Percentiles rank a stretch among this genome's conserved stretches.
These are phyloP conservation scores for Amylocystis lapponica DNA, from an alignment of 768 basidiomycete genomes.

Conservation along the genomic window DNA sequence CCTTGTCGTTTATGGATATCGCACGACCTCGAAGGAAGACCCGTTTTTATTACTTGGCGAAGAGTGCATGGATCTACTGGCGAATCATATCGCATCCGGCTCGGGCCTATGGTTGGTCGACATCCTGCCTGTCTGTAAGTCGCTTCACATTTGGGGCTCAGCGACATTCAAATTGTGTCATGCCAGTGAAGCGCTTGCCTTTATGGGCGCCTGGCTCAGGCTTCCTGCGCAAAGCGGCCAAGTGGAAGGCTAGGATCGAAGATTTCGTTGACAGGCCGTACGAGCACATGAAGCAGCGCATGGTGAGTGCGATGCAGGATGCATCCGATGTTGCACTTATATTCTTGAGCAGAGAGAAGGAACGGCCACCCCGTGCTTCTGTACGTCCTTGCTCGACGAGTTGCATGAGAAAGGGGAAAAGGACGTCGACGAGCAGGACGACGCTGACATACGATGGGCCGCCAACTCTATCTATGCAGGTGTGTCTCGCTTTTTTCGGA, in stretches of 20 bases:
- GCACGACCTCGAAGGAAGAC: conserved; percentile 35
- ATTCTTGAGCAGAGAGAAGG: conserved; percentile 26
- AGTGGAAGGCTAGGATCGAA: conserved; percentile 60
- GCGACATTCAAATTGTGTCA: not conserved
- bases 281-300: conserved; percentile 47
- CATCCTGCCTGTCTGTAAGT: conserved; percentile 31
- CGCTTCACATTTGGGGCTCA: conserved; percentile 13
- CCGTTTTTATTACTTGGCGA: conserved; percentile 36
- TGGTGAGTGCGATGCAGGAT: conserved; percentile 45
- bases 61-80: conserved; percentile 34
- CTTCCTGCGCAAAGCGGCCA: conserved; percentile 54
- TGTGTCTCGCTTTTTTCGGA: conserved; percentile 12
- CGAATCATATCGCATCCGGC: conserved; percentile 39
- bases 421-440: conserved; percentile 32
- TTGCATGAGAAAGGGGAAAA: conserved; percentile 17
- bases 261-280: conserved; percentile 63
- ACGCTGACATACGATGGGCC: conserved; percentile 72
- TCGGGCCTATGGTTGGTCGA: conserved; percentile 40
- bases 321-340: conserved; percentile 18
- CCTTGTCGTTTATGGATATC: conserved; percentile 62
- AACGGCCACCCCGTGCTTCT: conserved; percentile 34
- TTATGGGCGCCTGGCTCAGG: conserved; percentile 62
- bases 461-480: conserved; percentile 78
- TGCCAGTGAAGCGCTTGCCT: conserved; percentile 49
- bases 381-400: conserved; percentile 51